Evolutionary conservation across 2,329 filamentous ascomycete genomes (phyloP).

Genomic region (Xylariaceae sp.): DNA sequence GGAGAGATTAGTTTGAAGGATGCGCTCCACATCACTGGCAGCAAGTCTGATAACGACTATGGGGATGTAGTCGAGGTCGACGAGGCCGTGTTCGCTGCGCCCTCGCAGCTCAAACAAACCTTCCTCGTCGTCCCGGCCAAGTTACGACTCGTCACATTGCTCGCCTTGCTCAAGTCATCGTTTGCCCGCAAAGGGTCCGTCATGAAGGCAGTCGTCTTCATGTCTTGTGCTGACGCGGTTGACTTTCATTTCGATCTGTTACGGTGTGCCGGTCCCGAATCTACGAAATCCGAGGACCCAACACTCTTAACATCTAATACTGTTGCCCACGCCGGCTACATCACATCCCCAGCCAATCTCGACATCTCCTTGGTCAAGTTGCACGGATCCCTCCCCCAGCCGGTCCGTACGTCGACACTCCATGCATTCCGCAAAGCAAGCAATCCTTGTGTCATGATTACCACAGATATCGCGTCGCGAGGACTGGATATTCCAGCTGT

Average conservation of each 20-base stretch:
- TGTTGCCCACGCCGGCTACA: conserved; percentile 62
- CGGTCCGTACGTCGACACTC: conserved; percentile 80
- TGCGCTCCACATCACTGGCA: conserved; percentile 76
- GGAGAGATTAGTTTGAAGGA: conserved; percentile 95
- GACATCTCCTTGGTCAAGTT: conserved; percentile 75
- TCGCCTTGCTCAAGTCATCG: conserved; percentile 75
- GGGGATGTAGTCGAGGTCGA: conserved; percentile 42
- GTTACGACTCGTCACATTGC: conserved; percentile 79
- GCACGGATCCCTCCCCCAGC: conserved; percentile 86
- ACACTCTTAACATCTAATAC: conserved; percentile 48
- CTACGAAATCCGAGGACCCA: conserved; percentile 22
- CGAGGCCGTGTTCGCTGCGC: conserved; percentile 66
- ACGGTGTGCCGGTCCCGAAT: conserved; percentile 36
- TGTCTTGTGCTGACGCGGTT: conserved; percentile 93
- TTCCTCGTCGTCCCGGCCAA: conserved; percentile 87
- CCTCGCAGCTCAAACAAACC: conserved; percentile 88
- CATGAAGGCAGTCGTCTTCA: conserved; percentile 96
- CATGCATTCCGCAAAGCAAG: conserved; percentile 69
- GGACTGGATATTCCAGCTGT: conserved; percentile 94
- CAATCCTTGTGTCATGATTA: conserved; percentile 76
- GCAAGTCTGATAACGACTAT: conserved; percentile 46
- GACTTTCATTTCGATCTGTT: conserved; percentile 93
- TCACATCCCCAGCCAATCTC: conserved; percentile 70
- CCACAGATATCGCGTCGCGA: conserved; percentile 91
- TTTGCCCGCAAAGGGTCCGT: conserved; percentile 85